phyloP scores from a whole-genome alignment of 1,284 basidiomycete genomes.

The Trichosporon sp. region DNA sequence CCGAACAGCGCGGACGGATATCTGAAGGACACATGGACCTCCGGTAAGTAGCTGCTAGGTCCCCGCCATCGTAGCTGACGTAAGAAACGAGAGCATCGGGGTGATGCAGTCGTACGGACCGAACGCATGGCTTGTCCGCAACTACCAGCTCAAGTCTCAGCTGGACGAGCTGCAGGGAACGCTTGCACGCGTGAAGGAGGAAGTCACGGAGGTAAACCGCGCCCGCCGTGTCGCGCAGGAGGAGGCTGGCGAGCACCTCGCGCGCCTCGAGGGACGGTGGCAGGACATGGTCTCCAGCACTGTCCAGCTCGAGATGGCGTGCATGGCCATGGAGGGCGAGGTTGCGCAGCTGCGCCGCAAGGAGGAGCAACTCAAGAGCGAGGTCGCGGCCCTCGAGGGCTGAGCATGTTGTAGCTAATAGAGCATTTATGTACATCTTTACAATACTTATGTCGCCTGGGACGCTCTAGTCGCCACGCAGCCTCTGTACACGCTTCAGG shows the following conservation, averaged over 20 bases:
- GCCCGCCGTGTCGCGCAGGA: constrained; percentile 72
- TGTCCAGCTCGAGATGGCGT: constrained; percentile 56
- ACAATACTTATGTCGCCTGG: background rate
- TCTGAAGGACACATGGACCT: constrained; percentile 88
- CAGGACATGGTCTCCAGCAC: constrained; percentile 52
- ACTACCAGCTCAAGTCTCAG: constrained; percentile 79
- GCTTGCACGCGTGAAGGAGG: constrained; percentile 70
- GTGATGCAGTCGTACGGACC: constrained; percentile 83
- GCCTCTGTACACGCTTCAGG: constrained; percentile 94
- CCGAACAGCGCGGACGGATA: constrained; percentile 76
- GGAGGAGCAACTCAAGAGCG: constrained; percentile 45
- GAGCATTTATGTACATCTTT: constrained; percentile 39
- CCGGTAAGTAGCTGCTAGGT: constrained; percentile 61
- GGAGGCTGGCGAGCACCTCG: constrained; percentile 50
- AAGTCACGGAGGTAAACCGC: constrained; percentile 80
- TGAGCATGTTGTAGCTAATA: constrained; percentile 23
- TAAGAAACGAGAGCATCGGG: constrained; percentile 78
- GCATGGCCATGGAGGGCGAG: constrained; percentile 52
- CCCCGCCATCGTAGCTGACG: constrained; percentile 16
- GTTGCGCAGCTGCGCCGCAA: constrained; percentile 47
- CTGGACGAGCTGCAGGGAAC: constrained; percentile 72
- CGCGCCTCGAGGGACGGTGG: constrained; percentile 52
- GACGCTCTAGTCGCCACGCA: constrained; percentile 72
- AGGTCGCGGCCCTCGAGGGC: constrained; percentile 47
- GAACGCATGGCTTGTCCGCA: constrained; percentile 88